Evolutionary conservation across 1,284 basidiomycete species (phyloP), one percentile per base, ranked within the genome.

Genomic region (Tylopilus microsporus): DNA sequence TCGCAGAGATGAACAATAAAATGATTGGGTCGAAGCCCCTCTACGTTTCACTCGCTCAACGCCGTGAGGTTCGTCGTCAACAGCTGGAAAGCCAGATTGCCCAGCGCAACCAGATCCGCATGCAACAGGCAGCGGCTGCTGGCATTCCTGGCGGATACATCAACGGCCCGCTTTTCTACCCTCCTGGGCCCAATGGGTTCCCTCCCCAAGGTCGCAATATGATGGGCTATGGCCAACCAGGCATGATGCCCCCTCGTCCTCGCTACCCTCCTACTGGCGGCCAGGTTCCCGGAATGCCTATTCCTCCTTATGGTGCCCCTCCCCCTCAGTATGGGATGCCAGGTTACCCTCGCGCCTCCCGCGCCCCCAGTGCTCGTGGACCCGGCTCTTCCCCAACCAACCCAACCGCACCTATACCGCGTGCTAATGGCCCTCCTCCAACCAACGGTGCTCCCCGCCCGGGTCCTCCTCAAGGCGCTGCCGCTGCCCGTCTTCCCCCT

Each of bases 1-100:
- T 99, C 64, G 92, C 94, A 57, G 97, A 99, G 81, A 98, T 99
- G 95, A 99, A 99, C 85, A 98, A 98, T 84, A 98, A 98, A 83
- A 99, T 99, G 91, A 93, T 99, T 72, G 95, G 96, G 66, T 86
- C 91, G 70, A 99, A 99, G 79, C 97, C 97, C 56, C 87, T 99
- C 69, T 99, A 99, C 75, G 97, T 99, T 72, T 96, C 96, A 55
- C 87, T 98, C 62, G 97, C 97, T 67, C 97, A 99, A 77, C 94
- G 96, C 69, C 95, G 96, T 68, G 97, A 99, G 73, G 93, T 96
- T 68, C 92, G 97, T 73, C 87, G 96, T 71, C 97, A 99, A 77
- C 96, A 99, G 76, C 85, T 99, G 69, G 97, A 99, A 82, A 94
- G 92, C 70, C 97, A 99, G 82, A 94, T 97, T 70, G 92, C 92